Base-by-base conservation (phyloP, 192 early-diverging fungal species). In the Podila verticillata region DNA sequence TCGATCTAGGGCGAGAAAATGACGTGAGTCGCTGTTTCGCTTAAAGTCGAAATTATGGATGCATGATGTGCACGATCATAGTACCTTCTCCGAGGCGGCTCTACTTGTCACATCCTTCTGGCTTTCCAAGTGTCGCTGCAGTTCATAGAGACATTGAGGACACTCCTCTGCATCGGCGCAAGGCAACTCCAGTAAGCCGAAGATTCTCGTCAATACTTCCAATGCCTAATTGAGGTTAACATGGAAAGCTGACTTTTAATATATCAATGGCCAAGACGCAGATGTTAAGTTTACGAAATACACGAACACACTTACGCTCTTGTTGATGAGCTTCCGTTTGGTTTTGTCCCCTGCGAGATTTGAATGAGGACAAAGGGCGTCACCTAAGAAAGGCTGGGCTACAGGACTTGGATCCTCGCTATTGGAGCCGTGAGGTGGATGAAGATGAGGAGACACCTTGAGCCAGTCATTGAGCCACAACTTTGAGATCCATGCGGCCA, bases 21-120 rank as follows among this genome's bases (percentile, higher is more conserved):
- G 4, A 24, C 17, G 2, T 54, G 51, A 24, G 10, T 17, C 2
- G 39, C 39, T 44, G 17, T 15, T 44, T 44, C 39, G 7, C 13
- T 0, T 15, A 44, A 44, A 17, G 39, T 44, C 3, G 39, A 44
- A 44, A 44, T 1, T 15, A 66, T 48, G 24, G 10, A 8, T 7
- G 57, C 7, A 24, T 1, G 54, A 34, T 22, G 12, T 7, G 57
- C 7, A 24, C 0, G 54, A 34, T 22, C 2, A 59, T 17, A 5
- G 3, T 67, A 79, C 77, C 64, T 80, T 80, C 12, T 80, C 77
- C 47, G 54, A 63, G 2, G 70, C 24, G 12, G 70, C 77, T 34
- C 32, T 67, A 17, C 51, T 61, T 5, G 48, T 22, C 22, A 67
- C 22, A 3, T 72, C 75, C 44, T 65, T 59, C 10, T 30, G 20